Conservation (phyloP, 2,329 filamentous ascomycete genomes). For the Didymella pomorum region DNA sequence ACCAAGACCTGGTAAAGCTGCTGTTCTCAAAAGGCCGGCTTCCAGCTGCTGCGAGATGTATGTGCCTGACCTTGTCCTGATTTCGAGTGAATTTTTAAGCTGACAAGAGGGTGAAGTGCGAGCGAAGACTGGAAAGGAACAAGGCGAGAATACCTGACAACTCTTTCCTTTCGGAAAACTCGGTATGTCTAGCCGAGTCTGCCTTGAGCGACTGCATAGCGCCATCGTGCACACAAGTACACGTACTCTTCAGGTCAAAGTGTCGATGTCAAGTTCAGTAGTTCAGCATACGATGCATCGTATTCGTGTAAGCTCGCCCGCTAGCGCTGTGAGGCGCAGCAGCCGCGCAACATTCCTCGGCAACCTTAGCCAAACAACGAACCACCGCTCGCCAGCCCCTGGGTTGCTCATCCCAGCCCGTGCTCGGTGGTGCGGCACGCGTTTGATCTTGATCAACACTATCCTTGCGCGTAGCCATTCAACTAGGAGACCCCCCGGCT, state of each 20-base stretch:
- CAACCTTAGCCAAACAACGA: constrained; percentile 10
- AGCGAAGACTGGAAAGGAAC: no score
- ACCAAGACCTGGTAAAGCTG: no score
- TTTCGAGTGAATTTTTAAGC: no score
- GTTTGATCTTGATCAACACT: constrained; percentile 20
- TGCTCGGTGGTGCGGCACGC: constrained; percentile 22
- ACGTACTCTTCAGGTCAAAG: not conserved
- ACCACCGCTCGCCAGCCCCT: not conserved
- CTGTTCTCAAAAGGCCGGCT: no score
- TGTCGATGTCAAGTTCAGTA: not conserved
- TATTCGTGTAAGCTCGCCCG: constrained; percentile 1
- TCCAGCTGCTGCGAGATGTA: no score
- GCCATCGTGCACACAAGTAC: not conserved
- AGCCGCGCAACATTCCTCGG: constrained; percentile 16
- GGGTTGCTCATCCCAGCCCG: not conserved
- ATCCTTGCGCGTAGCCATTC: constrained; percentile 9
- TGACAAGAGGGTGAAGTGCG: no score
- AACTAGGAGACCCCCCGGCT: constrained; percentile 5
- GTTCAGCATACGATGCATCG: not conserved
- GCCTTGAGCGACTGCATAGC: not conserved
- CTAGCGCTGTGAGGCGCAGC: constrained; percentile 4
- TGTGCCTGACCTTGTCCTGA: no score
- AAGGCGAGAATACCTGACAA: no score
- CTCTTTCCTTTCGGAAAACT: no score
- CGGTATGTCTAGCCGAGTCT: not conserved